Evolutionary conservation across 768 basidiomycete species (phyloP).

Genomic region (Boletus eberwhitei): DNA sequence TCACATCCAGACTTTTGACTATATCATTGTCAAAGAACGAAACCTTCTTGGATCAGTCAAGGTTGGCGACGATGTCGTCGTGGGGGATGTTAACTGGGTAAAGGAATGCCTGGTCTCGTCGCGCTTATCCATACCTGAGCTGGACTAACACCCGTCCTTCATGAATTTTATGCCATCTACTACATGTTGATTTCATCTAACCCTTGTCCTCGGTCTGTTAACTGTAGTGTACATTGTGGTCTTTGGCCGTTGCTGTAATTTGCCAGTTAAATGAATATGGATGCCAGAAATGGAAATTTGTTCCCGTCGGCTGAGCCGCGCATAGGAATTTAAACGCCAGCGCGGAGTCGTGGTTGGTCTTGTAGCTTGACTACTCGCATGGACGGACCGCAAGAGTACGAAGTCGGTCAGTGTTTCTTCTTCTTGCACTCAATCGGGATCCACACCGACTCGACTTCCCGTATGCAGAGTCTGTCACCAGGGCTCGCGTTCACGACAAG

Average conservation of each 20-base stretch:
- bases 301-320: conserved; percentile 11
- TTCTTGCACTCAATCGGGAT: neutral
- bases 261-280: neutral
- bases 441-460: neutral
- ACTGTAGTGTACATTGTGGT: conserved; percentile 9
- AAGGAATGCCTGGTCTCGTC: conserved; percentile 75
- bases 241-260: too few species aligned
- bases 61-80: conserved; percentile 28
- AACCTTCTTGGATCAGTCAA: conserved; percentile 25
- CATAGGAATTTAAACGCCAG: neutral
- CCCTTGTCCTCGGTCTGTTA: neutral
- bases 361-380: conserved; percentile 28
- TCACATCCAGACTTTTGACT: conserved; percentile 45
- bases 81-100: conserved; percentile 65
- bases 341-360: conserved; percentile 2
- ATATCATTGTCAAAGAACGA: conserved; percentile 57
- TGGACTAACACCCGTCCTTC: conserved; percentile 1
- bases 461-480: conserved; percentile 47
- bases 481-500: conserved; percentile 48
- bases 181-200: conserved; percentile 5
- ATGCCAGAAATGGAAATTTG: conserved; percentile 15
- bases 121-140: conserved; percentile 38
- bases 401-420: conserved; percentile 54
- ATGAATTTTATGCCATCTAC: neutral
- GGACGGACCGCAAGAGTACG: conserved; percentile 50